Conservation (phyloP, 768 basidiomycete species). For the Pulveroboletus sp. region DNA sequence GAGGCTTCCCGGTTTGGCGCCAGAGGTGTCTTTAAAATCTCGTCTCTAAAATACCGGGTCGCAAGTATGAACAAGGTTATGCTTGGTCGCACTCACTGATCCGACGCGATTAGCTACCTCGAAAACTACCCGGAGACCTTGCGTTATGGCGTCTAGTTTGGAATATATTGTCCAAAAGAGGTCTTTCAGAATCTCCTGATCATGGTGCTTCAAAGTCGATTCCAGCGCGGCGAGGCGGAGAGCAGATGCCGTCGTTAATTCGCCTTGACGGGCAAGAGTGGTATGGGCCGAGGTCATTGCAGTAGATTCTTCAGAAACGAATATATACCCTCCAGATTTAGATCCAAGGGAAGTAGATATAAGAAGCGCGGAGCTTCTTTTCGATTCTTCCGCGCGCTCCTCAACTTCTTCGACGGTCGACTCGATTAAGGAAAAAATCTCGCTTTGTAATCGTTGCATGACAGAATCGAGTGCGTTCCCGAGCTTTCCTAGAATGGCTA, state of each 20-base stretch:
- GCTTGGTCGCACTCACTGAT: slow-evolving; percentile 54
- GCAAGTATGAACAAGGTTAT: background rate
- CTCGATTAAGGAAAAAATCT: slow-evolving; percentile 84
- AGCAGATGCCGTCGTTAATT: slow-evolving; percentile 43
- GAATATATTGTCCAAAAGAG: slow-evolving; percentile 98
- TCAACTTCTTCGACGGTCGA: slow-evolving; percentile 85
- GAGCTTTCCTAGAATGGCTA: slow-evolving; percentile 86
- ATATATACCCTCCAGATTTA: slow-evolving; percentile 50
- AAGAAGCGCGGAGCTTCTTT: slow-evolving; percentile 41
- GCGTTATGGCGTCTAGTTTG: slow-evolving; percentile 89
- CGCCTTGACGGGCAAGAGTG: slow-evolving; percentile 19
- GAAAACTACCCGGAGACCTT: slow-evolving; percentile 84
- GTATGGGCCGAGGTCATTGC: slow-evolving; percentile 21
- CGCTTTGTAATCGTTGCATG: slow-evolving; percentile 74
- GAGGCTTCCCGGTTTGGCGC: slow-evolving; percentile 67
- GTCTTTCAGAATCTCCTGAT: slow-evolving; percentile 85
- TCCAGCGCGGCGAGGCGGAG: slow-evolving; percentile 73
- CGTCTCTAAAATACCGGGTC: slow-evolving; percentile 53
- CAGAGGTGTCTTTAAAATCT: slow-evolving; percentile 86
- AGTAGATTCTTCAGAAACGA: slow-evolving; percentile 29
- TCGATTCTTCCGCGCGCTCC: slow-evolving; percentile 81
- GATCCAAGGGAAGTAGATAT: slow-evolving; percentile 35
- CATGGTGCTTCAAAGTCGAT: slow-evolving; percentile 62
- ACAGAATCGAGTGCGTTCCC: slow-evolving; percentile 80
- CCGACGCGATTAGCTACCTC: slow-evolving; percentile 91